Conservation (phyloP, 2,329 filamentous ascomycete species). For the Colletotrichum euphorbiae region DNA sequence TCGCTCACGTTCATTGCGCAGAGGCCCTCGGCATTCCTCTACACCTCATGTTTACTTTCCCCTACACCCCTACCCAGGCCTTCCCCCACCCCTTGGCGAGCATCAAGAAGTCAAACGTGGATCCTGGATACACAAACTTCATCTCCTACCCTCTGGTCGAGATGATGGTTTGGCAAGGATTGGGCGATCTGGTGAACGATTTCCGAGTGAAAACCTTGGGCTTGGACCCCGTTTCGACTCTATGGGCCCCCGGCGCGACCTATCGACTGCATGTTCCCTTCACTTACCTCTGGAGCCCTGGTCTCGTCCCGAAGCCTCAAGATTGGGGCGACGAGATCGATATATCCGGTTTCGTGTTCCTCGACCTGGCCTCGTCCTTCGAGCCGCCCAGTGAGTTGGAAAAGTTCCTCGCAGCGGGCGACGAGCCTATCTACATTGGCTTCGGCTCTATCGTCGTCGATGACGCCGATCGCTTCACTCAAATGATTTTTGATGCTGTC, state of each 20-base stretch:
- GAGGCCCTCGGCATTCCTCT: slow-evolving; percentile 82
- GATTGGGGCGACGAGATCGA: slow-evolving; percentile 79
- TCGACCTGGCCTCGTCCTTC: slow-evolving; percentile 74
- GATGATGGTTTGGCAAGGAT: slow-evolving; percentile 91
- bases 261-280: slow-evolving; percentile 81
- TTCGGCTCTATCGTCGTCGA: slow-evolving; percentile 83
- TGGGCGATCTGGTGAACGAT: slow-evolving; percentile 82
- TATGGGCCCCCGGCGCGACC: slow-evolving; percentile 81
- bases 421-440: slow-evolving; percentile 77
- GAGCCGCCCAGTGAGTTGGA: slow-evolving; percentile 66
- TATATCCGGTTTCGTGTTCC: slow-evolving; percentile 82
- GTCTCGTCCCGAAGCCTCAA: slow-evolving; percentile 72
- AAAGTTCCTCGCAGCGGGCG: slow-evolving; percentile 66
- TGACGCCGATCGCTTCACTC: slow-evolving; percentile 74
- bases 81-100: slow-evolving; percentile 84
- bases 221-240: slow-evolving; percentile 78
- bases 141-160: slow-evolving; percentile 85
- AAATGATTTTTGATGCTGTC: slow-evolving; percentile 78
- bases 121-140: slow-evolving; percentile 80
- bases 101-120: slow-evolving; percentile 78
- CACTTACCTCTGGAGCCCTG: slow-evolving; percentile 79
- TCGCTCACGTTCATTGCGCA: slow-evolving; percentile 83
- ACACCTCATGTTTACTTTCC: slow-evolving; percentile 91
- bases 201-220: slow-evolving; percentile 77
- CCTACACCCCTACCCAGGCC: slow-evolving; percentile 78